Evolutionary conservation across 2,329 filamentous ascomycete species (phyloP), one percentile per base, ranked within the genome.

Genomic region (Colletotrichum aenigma): DNA sequence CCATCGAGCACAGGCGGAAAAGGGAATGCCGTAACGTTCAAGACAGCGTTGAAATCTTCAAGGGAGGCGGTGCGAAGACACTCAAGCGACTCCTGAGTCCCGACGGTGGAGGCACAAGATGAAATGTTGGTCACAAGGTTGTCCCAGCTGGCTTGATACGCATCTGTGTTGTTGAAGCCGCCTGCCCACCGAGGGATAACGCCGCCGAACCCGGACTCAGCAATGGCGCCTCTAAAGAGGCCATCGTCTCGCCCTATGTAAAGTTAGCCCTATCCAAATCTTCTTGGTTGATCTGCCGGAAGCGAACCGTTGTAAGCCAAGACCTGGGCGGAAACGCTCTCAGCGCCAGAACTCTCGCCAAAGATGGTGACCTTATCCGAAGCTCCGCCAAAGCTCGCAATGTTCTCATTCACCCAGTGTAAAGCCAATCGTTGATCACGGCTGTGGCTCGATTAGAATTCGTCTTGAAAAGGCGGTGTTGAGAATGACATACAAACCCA

Each of bases 141-240:
- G 55, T 83, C 77, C 55, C 82, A 85, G 4, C 77, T 76, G 15
- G 28, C 58, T 58, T 85, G 82, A 75, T 80, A 79, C 7, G 70
- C 48, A 7, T 58, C 61, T 15, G 80, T 83, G n/a, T 79, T 78
- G 65, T 83, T 84, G 28, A 82, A 77, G 16, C 80, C 79, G 16
- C 81, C 80, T 9, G 77, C 74, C 43, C 78, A 80, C 65, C 83
- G 77, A 4, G 75, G 70, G 12, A 85, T 80, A 28, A 81, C 78
- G 7, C 80, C 81, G 3, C 83, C 83, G 34, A 85, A 86, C 9
- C 88, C 88, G 16, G 88, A 90, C 77, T 92, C 80, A 48, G 85
- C 85, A 21, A 90, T 89, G 2, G 84, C 89, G 7, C 79, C 87
- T 6, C 87, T 84, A 79, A 91, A 91, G 1, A 92, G 85, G 1